A percentile compares a stretch with the other conserved stretches of the same genome.
phyloP scores from a whole-genome alignment of 176 grass and related monocot genomes.

The Triticum dicoccoides region DNA sequence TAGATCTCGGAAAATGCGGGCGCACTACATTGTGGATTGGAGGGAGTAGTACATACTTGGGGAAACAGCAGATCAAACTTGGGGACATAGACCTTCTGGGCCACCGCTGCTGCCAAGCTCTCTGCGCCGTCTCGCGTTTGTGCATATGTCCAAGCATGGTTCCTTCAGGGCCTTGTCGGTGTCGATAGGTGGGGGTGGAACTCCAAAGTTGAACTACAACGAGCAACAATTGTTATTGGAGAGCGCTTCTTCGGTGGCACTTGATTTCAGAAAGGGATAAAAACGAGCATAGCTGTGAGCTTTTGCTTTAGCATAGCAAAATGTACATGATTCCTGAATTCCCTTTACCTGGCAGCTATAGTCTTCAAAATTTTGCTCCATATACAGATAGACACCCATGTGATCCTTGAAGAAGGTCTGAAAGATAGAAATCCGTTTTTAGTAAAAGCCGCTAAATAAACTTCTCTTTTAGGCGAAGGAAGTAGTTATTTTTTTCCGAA shows the following conservation, averaged over 20 bases:
- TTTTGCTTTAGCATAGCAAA: background rate
- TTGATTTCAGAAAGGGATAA: background rate
- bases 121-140: no score
- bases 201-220: conserved; percentile 76
- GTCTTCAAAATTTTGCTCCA: conserved; percentile 89
- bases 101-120: no score
- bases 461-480: background rate
- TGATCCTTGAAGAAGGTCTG: conserved; percentile 90
- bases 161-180: no score
- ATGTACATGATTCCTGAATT: background rate
- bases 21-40: no score
- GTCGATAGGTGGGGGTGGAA: no score
- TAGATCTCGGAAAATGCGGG: no score
- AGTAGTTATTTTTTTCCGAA: background rate
- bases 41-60: no score
- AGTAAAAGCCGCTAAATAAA: no score
- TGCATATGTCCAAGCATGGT: no score
- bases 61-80: no score
- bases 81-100: no score
- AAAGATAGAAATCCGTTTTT: background rate
- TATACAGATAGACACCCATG: conserved; percentile 83
- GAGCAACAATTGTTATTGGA: background rate
- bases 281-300: background rate
- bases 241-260: background rate
- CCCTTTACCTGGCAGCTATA: conserved; percentile 77